Base-by-base conservation (phyloP, 1,139 yeast genomes). In the Suhomyces bribrorum region DNA sequence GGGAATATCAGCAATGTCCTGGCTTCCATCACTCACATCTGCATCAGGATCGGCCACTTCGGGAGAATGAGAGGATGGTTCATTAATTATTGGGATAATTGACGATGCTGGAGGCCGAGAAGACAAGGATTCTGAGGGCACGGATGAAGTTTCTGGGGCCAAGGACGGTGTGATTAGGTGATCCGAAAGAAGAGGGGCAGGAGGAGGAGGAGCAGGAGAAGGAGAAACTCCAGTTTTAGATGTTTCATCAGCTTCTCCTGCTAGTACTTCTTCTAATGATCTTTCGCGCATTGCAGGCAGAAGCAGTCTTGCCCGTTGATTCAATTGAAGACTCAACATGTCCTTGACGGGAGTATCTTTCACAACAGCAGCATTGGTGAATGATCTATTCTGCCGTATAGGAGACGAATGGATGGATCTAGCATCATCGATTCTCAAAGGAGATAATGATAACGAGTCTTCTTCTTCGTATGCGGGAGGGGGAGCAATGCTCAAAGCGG, bases 391-490 rank as follows among this genome's bases (percentile, higher is more conserved):
- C n/a, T n/a, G n/a, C n/a, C n/a, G n/a, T n/a, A 9, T 11, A 5
- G 25, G 26, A 6, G 18, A 13, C 6, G 29, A 29, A 9, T 32
- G 29, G 5, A 17, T 27, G 5, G 34, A 22, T 15, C 24, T 9
- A 4, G 20, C 27, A 5, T 42, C 48, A 31, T 52, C 59, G 4
- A 59, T 55, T 31, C 66, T 46, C 29, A 61, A 48, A 3, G 79
- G 78, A 4, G 71, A 61, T 26, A 49, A 34, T 7, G 50, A 41
- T 8, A 45, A 29, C 11, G 51, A 42, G 8, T 37, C 41, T 24
- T 55, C 62, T 31, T 60, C 65, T 40, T 69, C 69, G 3, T 74
- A 70, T 2, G 77, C 75, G 5, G 75, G 75, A 9, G 69, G 66
- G 1, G 62, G 58, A 1, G 50, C 48, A 7, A 52, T 50, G 22